Percentiles rank a stretch among this genome's conserved stretches.
These are phyloP conservation scores for Acanthamoeba castellanii DNA, from an alignment of 208 protist species.

Conservation along the genomic window DNA sequence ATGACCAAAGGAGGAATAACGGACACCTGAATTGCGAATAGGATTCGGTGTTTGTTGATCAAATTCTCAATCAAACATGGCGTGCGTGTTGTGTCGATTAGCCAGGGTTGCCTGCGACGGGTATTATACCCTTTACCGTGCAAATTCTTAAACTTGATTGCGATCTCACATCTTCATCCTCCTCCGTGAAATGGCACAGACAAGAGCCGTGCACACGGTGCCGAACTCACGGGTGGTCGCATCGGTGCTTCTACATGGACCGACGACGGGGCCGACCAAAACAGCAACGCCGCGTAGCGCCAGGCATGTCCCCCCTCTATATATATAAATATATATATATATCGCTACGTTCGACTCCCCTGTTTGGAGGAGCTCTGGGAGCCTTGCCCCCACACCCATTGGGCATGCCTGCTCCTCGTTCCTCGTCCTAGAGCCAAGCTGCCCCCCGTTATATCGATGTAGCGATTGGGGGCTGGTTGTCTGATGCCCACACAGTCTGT, in stretches of 20 bases:
- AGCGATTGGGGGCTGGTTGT: too few relatives aligned
- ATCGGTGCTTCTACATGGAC: conserved; percentile 39
- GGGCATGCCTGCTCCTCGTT: not conserved
- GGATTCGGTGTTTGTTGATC: too few relatives aligned
- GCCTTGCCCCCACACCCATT: too few relatives aligned
- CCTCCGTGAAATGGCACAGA: not conserved
- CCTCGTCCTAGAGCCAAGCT: too few relatives aligned
- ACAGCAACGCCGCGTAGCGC: not conserved
- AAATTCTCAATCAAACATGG: not conserved
- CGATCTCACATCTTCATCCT: not conserved
- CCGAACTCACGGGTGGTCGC: not conserved
- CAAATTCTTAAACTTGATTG: not conserved
- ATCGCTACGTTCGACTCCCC: not conserved
- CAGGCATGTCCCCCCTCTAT: not conserved
- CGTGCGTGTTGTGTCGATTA: conserved; percentile 36
- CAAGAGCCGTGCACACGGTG: conserved; percentile 28
- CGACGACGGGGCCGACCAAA: conserved; percentile 5
- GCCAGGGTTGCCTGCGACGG: conserved; percentile 9
- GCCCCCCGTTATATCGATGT: too few relatives aligned
- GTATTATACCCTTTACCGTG: not conserved
- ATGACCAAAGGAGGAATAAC: too few relatives aligned
- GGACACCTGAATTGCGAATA: too few relatives aligned
- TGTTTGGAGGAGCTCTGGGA: too few relatives aligned
- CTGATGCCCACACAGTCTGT: too few relatives aligned
- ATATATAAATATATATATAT: too few relatives aligned